Evolutionary conservation across 805 yeast genomes (phyloP), one percentile per base, ranked within the genome.

Genomic region (Kazachstania psychrophila): DNA sequence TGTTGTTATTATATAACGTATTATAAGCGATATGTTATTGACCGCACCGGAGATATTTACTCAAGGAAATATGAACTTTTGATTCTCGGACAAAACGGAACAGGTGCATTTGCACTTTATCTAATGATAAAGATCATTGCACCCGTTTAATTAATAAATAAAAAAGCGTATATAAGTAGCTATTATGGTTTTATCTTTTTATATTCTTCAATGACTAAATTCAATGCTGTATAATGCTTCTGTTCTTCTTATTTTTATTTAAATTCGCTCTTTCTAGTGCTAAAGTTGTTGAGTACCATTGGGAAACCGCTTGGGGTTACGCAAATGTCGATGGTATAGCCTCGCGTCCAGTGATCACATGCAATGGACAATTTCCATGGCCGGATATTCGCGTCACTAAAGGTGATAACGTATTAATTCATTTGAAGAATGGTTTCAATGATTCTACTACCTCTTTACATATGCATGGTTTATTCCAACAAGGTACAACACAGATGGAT

Each of bases 381-480:
- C 98, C 98, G n/a, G 72, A 72, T 36, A 62, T 89, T 47, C 67
- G 73, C 33, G 87, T 84, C 45, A 69, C 72, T 47, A 78, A 74
- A 56, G 94, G 94, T 48, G 98, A 92, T 62, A 69, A 80, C 11
- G 69, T 92, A 35, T 60, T 78, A 39, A 64, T 86, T 27, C 74
- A 79, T 51, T 69, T 89, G 61, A 76, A 73, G 45, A 92, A 92
- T 55, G 86, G 85, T 22, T 73, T 88, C 38, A 48, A 46, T 28
- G 73, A 75, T 53, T 68, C 73, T 35, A 83, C 95, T 28, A 54
- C 61, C 6, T 64, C 89, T 6, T 60, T 89, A 51, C 98, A 92
- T 64, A 85, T 86, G 77, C 98, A 89, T 63, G 98, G 98, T 39
- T 55, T 92, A 56, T 92, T 82, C 75, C 69, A 64, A 45, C 70